phyloP scores from a whole-genome alignment of 2,329 filamentous ascomycete genomes.

The Microdochium nivale region DNA sequence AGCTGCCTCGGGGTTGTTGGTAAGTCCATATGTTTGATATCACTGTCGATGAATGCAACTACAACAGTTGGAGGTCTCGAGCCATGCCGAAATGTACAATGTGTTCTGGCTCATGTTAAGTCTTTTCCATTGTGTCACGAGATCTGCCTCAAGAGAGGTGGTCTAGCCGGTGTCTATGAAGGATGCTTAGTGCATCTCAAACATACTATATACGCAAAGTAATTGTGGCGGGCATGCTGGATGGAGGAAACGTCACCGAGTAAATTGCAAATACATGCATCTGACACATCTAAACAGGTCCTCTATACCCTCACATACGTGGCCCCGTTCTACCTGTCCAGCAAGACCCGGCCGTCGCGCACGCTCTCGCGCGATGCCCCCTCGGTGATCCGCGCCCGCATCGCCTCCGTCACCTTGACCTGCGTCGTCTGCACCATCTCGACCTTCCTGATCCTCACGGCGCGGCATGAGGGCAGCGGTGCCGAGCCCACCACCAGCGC shows the following conservation, averaged over 20 bases:
- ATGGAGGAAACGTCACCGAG: too few relatives aligned
- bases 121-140: too few relatives aligned
- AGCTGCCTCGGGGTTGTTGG: conserved; percentile 7
- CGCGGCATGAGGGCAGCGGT: conserved; percentile 22
- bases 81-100: conserved; percentile 12
- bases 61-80: conserved; percentile 18
- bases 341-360: conserved; percentile 69
- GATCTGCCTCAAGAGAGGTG: too few relatives aligned
- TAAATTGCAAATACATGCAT: not conserved
- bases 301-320: conserved; percentile 86
- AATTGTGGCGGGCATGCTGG: too few relatives aligned
- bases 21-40: conserved; percentile 1
- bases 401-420: conserved; percentile 70
- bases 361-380: conserved; percentile 79
- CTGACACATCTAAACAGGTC: conserved; percentile 36
- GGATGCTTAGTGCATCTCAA: too few relatives aligned
- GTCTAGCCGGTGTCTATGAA: too few relatives aligned
- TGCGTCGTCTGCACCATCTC: conserved; percentile 58
- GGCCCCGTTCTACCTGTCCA: conserved; percentile 78
- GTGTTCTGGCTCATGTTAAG: not conserved
- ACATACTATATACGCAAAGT: too few relatives aligned
- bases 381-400: conserved; percentile 78
- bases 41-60: not conserved
- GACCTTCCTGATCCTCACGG: conserved; percentile 59
- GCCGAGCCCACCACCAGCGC: conserved; percentile 26